These are phyloP conservation scores for Nemania abortiva DNA, from an alignment of 2,329 filamentous ascomycete species.

Conservation along the genomic window DNA sequence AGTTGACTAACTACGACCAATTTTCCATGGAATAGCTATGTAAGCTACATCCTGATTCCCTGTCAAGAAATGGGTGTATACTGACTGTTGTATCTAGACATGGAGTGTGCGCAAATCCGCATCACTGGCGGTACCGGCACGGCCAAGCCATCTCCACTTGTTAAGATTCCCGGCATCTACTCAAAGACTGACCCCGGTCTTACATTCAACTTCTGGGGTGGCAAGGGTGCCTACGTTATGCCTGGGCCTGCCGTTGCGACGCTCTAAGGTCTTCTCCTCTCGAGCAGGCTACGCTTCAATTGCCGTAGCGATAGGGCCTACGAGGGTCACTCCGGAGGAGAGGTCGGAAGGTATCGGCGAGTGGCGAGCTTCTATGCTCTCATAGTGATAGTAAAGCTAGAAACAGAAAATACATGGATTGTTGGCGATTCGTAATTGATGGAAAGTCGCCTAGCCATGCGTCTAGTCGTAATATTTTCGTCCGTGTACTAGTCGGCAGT, in stretches of 20 bases:
- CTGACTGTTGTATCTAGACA: slow-evolving; percentile 34
- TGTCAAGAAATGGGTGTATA: background rate
- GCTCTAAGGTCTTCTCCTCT: background rate
- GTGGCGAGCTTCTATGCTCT: background rate
- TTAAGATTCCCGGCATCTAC: slow-evolving; percentile 58
- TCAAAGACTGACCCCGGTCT: slow-evolving; percentile 43
- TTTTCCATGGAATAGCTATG: slow-evolving; percentile 21
- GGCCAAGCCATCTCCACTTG: slow-evolving; percentile 43
- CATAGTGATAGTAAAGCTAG: background rate
- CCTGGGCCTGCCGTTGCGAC: slow-evolving; percentile 44
- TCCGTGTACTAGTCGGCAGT: too few species aligned
- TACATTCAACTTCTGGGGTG: slow-evolving; percentile 47
- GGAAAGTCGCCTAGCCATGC: background rate
- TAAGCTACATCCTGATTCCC: slow-evolving; percentile 7
- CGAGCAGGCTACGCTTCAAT: background rate
- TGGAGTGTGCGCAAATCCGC: slow-evolving; percentile 47
- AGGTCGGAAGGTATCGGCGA: background rate
- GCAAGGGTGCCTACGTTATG: slow-evolving; percentile 44
- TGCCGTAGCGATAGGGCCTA: background rate
- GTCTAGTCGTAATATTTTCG: too few species aligned
- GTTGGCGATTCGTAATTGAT: background rate
- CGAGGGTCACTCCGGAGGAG: background rate
- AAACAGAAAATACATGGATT: background rate
- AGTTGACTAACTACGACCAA: background rate
- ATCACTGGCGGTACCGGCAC: slow-evolving; percentile 43